Percentiles rank a stretch among this genome's conserved stretches.
Evolutionary conservation across 192 early-diverging fungal genomes (phyloP).

Genomic region (Podila horticola): DNA sequence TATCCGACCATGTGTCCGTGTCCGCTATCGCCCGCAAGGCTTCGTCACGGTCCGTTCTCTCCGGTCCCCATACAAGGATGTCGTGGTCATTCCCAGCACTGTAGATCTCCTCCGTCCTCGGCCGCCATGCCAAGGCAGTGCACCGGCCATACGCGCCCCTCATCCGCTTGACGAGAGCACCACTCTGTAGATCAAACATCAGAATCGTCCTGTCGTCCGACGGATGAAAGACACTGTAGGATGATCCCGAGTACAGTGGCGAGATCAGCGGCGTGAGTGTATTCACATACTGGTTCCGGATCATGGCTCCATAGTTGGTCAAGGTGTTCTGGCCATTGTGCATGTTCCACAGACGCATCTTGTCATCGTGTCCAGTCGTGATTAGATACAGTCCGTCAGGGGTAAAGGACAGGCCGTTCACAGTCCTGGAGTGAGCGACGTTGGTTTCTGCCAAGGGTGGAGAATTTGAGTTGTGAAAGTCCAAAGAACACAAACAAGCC

Average conservation of each 20-base stretch:
- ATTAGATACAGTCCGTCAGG: conserved; percentile 68
- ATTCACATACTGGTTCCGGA: conserved; percentile 35
- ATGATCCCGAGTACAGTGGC: conserved; percentile 40
- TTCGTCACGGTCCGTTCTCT: conserved; percentile 36
- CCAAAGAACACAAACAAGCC: conserved; percentile 69
- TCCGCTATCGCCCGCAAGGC: conserved; percentile 40
- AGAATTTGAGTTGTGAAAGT: conserved; percentile 64
- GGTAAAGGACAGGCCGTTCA: conserved; percentile 76
- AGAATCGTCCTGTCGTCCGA: conserved; percentile 62
- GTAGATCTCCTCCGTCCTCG: conserved; percentile 67
- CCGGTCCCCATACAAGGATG: conserved; percentile 65
- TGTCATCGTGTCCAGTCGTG: conserved; percentile 67
- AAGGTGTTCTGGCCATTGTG: conserved; percentile 63
- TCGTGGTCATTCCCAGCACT: conserved; percentile 68
- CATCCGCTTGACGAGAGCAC: conserved; percentile 62
- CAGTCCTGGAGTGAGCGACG: conserved; percentile 62
- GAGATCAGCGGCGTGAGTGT: conserved; percentile 36
- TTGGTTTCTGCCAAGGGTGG: conserved; percentile 47
- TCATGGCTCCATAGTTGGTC: conserved; percentile 41
- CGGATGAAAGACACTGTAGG: conserved; percentile 69
- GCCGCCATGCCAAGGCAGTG: conserved; percentile 67
- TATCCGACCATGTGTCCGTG: conserved; percentile 62
- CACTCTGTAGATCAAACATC: conserved; percentile 67
- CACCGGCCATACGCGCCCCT: conserved; percentile 70
- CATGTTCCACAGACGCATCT: conserved; percentile 74